A percentile compares a stretch with the other conserved stretches of the same genome.
These are phyloP conservation scores for Sicyos baderoa DNA, from an alignment of 306 rosid genomes.

Conservation along the genomic window DNA sequence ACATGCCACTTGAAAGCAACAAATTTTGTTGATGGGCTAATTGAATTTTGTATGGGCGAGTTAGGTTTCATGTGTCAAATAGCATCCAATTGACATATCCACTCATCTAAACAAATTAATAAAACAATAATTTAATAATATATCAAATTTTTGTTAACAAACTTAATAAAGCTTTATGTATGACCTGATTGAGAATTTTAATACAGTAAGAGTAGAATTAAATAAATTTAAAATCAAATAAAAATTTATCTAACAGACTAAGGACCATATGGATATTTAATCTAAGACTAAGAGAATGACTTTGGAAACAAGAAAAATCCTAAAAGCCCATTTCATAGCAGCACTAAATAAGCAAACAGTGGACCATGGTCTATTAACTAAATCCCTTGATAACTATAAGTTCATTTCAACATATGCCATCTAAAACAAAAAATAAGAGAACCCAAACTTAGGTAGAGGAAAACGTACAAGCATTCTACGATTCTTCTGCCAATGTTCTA, in stretches of 20 bases:
- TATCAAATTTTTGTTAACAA: background rate
- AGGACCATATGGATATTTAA: background rate
- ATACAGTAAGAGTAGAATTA: background rate
- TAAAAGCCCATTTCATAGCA: background rate
- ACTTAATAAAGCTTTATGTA: background rate
- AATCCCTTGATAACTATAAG: background rate
- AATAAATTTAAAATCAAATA: too few relatives aligned
- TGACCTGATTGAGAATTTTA: background rate
- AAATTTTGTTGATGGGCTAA: background rate
- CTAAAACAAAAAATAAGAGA: slow-evolving; percentile 13
- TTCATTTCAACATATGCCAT: background rate
- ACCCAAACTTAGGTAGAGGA: background rate
- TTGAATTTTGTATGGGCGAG: background rate
- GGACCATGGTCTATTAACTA: background rate
- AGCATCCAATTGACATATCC: background rate
- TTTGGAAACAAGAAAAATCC: background rate
- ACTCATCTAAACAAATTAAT: background rate
- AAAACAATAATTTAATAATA: background rate
- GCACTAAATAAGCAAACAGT: background rate
- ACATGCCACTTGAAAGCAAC: background rate
- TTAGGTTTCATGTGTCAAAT: background rate
- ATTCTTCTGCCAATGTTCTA: slow-evolving; percentile 92
- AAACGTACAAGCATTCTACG: slow-evolving; percentile 85
- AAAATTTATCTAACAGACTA: too few relatives aligned
- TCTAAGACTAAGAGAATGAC: slow-evolving; percentile 10